Percentiles rank a stretch among this genome's conserved stretches.
phyloP scores from a whole-genome alignment of 805 yeast species.

The Diddensiella santjacobensis region DNA sequence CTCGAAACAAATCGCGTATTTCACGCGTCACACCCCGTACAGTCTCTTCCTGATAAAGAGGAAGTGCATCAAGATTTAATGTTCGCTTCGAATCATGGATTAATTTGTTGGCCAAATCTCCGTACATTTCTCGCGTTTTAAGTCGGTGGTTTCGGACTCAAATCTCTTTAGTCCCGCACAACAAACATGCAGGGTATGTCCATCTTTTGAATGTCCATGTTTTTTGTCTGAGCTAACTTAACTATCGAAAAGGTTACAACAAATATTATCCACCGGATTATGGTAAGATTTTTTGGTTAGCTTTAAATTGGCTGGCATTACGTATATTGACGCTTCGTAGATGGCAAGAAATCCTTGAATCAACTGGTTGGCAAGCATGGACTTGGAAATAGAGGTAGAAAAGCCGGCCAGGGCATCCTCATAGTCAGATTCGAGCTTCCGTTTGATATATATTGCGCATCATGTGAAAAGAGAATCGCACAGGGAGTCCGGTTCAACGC shows the following conservation, averaged over 20 bases:
- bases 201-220: too few species aligned
- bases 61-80: conserved; percentile 56
- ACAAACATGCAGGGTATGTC: conserved; percentile 5
- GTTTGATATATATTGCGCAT: conserved; percentile 26
- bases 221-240: too few species aligned
- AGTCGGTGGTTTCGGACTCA: background rate
- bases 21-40: conserved; percentile 71
- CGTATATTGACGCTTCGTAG: too few species aligned
- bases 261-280: conserved; percentile 35
- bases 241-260: conserved; percentile 32
- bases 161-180: conserved; percentile 1
- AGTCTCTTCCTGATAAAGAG: conserved; percentile 68
- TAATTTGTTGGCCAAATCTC: conserved; percentile 82
- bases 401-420: conserved; percentile 25
- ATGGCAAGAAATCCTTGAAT: conserved; percentile 30
- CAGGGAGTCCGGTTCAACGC: conserved; percentile 34
- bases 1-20: conserved; percentile 44
- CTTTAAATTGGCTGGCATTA: too few species aligned
- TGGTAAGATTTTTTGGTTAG: conserved; percentile 25
- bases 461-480: conserved; percentile 27
- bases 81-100: conserved; percentile 81
- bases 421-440: conserved; percentile 34
- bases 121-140: conserved; percentile 57
- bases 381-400: conserved; percentile 28
- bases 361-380: conserved; percentile 30